Conservation (phyloP, 768 basidiomycete genomes). For the Trametopsis cervina region DNA sequence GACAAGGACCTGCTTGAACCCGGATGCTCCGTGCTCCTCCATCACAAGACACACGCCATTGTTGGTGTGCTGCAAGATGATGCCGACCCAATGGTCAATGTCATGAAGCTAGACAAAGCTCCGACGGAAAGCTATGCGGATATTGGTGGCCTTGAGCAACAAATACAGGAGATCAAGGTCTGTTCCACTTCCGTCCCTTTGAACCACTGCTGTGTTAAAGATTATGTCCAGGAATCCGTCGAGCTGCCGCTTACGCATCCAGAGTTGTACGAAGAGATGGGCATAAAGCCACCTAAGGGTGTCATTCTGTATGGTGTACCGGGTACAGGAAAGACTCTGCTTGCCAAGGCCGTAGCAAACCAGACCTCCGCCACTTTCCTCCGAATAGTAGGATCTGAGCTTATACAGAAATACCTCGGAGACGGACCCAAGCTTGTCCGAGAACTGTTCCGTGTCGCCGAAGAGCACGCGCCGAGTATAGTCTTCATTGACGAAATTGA, state of each 20-base stretch:
- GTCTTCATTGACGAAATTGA: conserved; percentile 99
- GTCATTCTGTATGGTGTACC: conserved; percentile 99
- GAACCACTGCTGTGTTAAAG: conserved; percentile 6
- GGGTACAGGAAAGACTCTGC: conserved; percentile 95
- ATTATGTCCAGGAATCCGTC: conserved; percentile 77
- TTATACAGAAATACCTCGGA: conserved; percentile 99
- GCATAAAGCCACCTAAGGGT: conserved; percentile 98
- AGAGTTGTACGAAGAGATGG: conserved; percentile 99
- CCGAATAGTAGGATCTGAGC: conserved; percentile 94
- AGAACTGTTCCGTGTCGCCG: conserved; percentile 94
- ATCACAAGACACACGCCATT: conserved; percentile 93
- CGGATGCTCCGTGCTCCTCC: conserved; percentile 88
- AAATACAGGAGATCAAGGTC: conserved; percentile 99
- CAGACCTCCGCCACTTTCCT: conserved; percentile 98
- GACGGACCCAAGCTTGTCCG: conserved; percentile 98
- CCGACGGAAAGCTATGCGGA: conserved; percentile 99
- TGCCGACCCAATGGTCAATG: conserved; percentile 90
- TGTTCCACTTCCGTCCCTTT: conserved; percentile 12
- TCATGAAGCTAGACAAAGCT: conserved; percentile 99
- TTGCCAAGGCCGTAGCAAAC: conserved; percentile 97
- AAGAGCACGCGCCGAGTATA: conserved; percentile 97
- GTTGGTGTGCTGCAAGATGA: conserved; percentile 96
- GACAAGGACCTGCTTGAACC: conserved; percentile 98
- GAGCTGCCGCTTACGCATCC: conserved; percentile 97
- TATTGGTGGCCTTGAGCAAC: conserved; percentile 91